phyloP scores from a whole-genome alignment of 2,329 filamentous ascomycete species.

The Trichoderma citrinoviride region DNA sequence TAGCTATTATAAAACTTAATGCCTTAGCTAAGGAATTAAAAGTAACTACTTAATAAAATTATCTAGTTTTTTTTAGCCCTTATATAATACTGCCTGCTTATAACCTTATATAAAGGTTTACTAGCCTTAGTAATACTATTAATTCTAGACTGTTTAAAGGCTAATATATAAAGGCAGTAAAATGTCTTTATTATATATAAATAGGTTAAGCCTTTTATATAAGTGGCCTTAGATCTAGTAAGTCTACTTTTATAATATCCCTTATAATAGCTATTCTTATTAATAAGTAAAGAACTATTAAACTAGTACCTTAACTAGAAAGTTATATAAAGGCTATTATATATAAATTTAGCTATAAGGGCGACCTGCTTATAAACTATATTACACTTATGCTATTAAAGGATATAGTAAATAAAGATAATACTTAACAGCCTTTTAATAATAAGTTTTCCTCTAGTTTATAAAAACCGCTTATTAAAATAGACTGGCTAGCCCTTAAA shows the following conservation, averaged over 20 bases:
- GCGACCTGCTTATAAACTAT: too few species aligned
- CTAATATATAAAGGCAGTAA: not conserved
- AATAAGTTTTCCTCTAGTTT: too few species aligned
- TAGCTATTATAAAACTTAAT: not conserved
- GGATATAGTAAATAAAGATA: not conserved
- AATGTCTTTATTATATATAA: not conserved
- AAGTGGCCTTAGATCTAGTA: not conserved
- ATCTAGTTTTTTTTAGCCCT: not conserved
- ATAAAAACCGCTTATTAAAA: too few species aligned
- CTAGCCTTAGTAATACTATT: not conserved
- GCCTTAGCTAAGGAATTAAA: not conserved
- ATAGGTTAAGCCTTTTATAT: not conserved
- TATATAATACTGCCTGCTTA: not conserved
- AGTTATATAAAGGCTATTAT: not conserved
- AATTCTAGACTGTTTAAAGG: not conserved
- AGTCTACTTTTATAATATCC: not conserved
- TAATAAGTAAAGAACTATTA: too few species aligned
- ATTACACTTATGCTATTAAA: too few species aligned
- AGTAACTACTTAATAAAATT: not conserved
- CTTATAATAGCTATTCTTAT: not conserved
- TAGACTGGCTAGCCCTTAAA: too few species aligned
- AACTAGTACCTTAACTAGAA: too few species aligned
- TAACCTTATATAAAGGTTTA: not conserved
- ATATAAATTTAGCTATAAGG: too few species aligned
- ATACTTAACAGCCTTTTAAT: too few species aligned